These are phyloP conservation scores for Yamadazyma siamensis DNA, from an alignment of 1,139 yeast genomes.

Conservation along the genomic window DNA sequence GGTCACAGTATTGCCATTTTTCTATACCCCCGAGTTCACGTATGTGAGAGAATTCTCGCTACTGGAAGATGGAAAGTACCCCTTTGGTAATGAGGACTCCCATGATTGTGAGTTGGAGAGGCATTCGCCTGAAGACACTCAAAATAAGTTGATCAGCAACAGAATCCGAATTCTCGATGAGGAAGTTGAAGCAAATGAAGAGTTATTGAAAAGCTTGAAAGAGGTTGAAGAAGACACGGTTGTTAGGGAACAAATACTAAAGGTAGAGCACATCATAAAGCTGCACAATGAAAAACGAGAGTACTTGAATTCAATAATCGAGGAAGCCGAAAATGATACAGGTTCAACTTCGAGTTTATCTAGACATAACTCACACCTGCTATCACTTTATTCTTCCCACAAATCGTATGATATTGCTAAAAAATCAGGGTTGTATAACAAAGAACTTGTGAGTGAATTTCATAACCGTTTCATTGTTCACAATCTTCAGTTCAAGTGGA, in stretches of 20 bases:
- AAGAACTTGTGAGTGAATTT: slow-evolving; percentile 38
- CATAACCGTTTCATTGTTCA: slow-evolving; percentile 80
- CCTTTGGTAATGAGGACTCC: slow-evolving; percentile 66
- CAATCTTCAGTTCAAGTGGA: slow-evolving; percentile 77
- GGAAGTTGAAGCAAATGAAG: slow-evolving; percentile 36
- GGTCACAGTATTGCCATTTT: slow-evolving; percentile 60
- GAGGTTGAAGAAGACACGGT: slow-evolving; percentile 7
- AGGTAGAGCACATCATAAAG: slow-evolving; percentile 6
- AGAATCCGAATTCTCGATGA: slow-evolving; percentile 44
- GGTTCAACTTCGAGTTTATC: slow-evolving; percentile 5
- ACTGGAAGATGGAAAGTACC: slow-evolving; percentile 49
- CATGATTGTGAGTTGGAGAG: slow-evolving; percentile 68
- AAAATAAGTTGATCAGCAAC: slow-evolving; percentile 35
- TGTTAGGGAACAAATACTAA: slow-evolving; percentile 7
- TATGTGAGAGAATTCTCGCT: slow-evolving; percentile 63
- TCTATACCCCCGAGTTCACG: slow-evolving; percentile 71
- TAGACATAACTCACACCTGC: slow-evolving; percentile 14
- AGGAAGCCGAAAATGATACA: slow-evolving; percentile 9
- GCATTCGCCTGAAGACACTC: slow-evolving; percentile 53
- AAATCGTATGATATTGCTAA: slow-evolving; percentile 27
- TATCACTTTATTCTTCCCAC: slow-evolving; percentile 29
- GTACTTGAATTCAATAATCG: slow-evolving; percentile 4
- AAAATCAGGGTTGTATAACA: slow-evolving; percentile 25
- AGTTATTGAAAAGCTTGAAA: slow-evolving; percentile 25
- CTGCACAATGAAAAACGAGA: slow-evolving; percentile 10